phyloP scores from a whole-genome alignment of 176 grass and related monocot genomes.

The Tillandsia fasciculata region DNA sequence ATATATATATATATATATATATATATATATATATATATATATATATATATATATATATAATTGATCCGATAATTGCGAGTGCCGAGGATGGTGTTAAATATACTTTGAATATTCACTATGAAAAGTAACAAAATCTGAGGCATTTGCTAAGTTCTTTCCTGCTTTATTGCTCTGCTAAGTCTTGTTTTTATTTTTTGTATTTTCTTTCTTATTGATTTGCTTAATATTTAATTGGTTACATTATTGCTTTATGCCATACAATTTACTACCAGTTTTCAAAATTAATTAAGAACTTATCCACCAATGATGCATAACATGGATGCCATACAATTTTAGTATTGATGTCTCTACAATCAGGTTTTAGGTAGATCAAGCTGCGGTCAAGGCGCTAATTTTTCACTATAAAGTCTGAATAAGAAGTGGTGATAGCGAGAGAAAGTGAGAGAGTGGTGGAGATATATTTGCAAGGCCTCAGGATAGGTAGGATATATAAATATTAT shows the following conservation, averaged over 20 bases:
- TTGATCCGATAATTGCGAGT: background rate
- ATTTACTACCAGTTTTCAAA: too few species aligned
- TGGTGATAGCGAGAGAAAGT: background rate
- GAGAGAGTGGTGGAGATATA: background rate
- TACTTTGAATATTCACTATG: background rate
- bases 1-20: too few species aligned
- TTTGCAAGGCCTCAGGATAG: background rate
- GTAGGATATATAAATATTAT: background rate
- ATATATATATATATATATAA: too few species aligned
- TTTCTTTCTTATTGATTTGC: background rate
- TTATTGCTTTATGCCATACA: too few species aligned
- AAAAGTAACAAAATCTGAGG: background rate
- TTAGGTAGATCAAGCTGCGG: too few species aligned
- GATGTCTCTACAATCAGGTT: too few species aligned
- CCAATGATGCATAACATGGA: conserved; percentile 25
- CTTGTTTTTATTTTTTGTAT: background rate
- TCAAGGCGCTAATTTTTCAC: background rate
- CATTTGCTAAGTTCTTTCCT: background rate
- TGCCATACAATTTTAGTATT: too few species aligned
- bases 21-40: too few species aligned
- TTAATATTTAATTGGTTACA: background rate
- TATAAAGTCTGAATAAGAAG: background rate
- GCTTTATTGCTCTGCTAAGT: too few species aligned
- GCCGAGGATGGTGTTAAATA: conserved; percentile 8
- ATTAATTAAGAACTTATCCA: background rate